Conservation (phyloP, 768 basidiomycete species). For the Russula virescens region DNA sequence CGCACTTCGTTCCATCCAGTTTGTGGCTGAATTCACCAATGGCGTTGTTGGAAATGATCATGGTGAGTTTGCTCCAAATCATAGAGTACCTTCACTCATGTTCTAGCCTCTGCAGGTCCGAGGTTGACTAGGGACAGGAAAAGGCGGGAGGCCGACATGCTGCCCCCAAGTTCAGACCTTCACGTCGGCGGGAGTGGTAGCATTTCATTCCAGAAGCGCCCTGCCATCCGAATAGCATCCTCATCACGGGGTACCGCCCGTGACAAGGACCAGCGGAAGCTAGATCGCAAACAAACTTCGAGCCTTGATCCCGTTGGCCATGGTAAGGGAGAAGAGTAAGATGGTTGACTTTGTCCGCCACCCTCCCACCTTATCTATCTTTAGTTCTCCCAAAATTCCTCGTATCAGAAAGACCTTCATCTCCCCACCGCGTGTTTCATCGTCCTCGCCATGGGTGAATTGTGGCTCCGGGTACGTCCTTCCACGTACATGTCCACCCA, state of each 20-base stretch:
- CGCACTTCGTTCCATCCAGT: slow-evolving; percentile 10
- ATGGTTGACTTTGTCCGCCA: not conserved
- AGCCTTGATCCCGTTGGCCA: not conserved
- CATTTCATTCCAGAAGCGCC: not conserved
- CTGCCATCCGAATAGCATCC: not conserved
- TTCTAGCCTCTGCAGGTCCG: not conserved
- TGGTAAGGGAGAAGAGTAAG: not conserved
- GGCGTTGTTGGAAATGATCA: not conserved
- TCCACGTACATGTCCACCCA: not conserved
- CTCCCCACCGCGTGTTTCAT: slow-evolving; percentile 1
- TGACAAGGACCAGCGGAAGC: not conserved
- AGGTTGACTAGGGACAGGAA: too few species aligned
- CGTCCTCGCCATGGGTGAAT: not conserved
- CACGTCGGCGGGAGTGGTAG: not conserved
- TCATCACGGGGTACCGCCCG: not conserved
- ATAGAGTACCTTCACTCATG: not conserved
- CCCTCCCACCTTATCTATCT: not conserved
- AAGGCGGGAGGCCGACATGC: not conserved
- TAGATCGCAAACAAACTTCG: not conserved
- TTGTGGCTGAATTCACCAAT: slow-evolving; percentile 9
- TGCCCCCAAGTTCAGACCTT: not conserved
- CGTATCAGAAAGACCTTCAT: slow-evolving; percentile 9
- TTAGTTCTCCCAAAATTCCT: not conserved
- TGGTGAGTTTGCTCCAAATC: not conserved
- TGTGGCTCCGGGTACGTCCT: slow-evolving; percentile 3